Conservation (phyloP, 2,329 filamentous ascomycete genomes). For the Monosporascus sp. region DNA sequence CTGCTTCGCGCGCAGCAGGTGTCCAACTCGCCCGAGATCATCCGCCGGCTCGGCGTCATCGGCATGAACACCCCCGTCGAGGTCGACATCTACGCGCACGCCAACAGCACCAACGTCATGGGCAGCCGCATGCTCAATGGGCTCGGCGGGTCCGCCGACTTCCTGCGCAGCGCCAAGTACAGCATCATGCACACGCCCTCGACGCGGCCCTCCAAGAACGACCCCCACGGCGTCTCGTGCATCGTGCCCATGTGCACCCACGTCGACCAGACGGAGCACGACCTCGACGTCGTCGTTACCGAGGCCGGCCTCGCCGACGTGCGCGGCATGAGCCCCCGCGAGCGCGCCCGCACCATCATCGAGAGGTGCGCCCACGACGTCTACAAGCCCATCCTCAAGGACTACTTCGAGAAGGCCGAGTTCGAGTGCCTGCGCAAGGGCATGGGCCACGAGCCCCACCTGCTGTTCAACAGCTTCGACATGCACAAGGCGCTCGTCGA, state of each 20-base stretch:
- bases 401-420: constrained; percentile 83
- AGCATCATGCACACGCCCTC: constrained; percentile 91
- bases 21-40: constrained; percentile 87
- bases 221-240: constrained; percentile 76
- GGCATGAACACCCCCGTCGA: constrained; percentile 95
- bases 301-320: constrained; percentile 77
- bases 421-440: constrained; percentile 81
- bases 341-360: constrained; percentile 81
- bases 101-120: constrained; percentile 87
- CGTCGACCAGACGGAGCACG: constrained; percentile 89
- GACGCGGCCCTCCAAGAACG: constrained; percentile 73
- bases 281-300: constrained; percentile 82
- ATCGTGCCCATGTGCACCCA: constrained; percentile 95
- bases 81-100: constrained; percentile 91
- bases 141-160: constrained; percentile 68
- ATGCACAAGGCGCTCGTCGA: constrained; percentile 81
- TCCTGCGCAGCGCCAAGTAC: constrained; percentile 68
- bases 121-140: constrained; percentile 77
- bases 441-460: constrained; percentile 84
- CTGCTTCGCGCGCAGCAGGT: constrained; percentile 84
- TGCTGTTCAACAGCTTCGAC: constrained; percentile 82
- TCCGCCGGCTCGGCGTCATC: constrained; percentile 79
- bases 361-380: constrained; percentile 81
- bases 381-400: constrained; percentile 74
- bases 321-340: constrained; percentile 70